These are phyloP conservation scores for Gastrolobium bilobum DNA, from an alignment of 306 rosid species.

Conservation along the genomic window DNA sequence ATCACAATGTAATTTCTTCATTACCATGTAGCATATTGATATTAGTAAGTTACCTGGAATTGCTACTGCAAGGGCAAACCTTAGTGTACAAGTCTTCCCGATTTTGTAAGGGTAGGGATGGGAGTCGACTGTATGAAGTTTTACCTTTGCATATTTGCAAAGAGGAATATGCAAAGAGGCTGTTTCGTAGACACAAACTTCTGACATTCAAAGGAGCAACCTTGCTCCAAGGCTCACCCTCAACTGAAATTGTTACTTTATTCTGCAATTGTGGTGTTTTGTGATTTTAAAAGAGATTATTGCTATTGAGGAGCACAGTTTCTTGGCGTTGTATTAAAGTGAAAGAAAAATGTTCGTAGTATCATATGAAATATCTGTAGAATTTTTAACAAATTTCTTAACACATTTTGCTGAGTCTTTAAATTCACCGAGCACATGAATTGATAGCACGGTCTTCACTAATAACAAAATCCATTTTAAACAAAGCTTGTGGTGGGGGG, in stretches of 20 bases:
- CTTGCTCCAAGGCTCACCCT: no score
- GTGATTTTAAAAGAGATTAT: background rate
- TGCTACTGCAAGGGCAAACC: no score
- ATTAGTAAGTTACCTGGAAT: background rate
- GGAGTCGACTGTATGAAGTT: no score
- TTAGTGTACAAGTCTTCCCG: no score
- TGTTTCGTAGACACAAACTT: no score
- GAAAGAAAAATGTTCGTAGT: background rate
- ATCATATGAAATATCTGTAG: slow-evolving; percentile 20
- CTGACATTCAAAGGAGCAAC: no score
- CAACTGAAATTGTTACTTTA: background rate
- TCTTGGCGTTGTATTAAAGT: background rate
- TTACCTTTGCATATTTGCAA: no score
- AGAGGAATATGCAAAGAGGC: no score
- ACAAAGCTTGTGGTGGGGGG: background rate
- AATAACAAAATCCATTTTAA: background rate
- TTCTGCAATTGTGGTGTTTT: background rate
- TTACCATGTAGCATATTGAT: background rate
- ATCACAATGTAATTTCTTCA: slow-evolving; percentile 3
- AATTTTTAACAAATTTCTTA: background rate
- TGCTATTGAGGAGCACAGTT: slow-evolving; percentile 16
- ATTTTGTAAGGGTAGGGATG: no score
- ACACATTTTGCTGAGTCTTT: background rate
- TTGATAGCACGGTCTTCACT: background rate
- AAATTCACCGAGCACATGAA: background rate